These are phyloP conservation scores for Phaffia tasmanica DNA, from an alignment of 768 basidiomycete species.

Conservation along the genomic window DNA sequence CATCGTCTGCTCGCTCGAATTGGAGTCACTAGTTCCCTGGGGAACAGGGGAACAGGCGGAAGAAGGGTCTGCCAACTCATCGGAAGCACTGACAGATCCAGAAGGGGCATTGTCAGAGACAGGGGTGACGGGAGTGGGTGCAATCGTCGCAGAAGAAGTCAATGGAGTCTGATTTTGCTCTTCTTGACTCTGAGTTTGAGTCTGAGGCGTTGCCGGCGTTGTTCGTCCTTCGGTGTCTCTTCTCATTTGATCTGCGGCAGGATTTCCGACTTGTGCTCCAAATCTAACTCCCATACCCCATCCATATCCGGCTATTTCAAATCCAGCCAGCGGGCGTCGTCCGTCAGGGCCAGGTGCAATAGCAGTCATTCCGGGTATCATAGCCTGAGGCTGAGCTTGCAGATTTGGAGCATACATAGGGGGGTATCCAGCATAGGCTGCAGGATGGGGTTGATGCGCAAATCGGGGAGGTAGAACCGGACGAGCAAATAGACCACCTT, in stretches of 20 bases:
- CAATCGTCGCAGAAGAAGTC: not conserved
- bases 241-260: too few species aligned
- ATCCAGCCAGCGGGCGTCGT: not conserved
- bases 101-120: not conserved
- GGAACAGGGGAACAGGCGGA: not conserved
- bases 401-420: not conserved
- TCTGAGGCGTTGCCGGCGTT: too few species aligned
- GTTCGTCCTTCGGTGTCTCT: too few species aligned
- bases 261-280: too few species aligned
- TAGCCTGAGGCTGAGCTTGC: not conserved
- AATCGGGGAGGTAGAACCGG: constrained; percentile 1
- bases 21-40: not conserved
- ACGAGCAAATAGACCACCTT: constrained; percentile 2
- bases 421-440: not conserved
- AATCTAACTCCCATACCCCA: too few species aligned
- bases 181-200: not conserved
- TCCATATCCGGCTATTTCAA: too few species aligned
- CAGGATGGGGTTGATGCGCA: constrained; percentile 1
- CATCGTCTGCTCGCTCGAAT: not conserved
- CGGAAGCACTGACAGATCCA: not conserved
- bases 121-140: not conserved
- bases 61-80: not conserved
- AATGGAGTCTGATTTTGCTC: not conserved
- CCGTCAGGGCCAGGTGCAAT: not conserved
- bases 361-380: not conserved